Conservation (phyloP, 2,329 filamentous ascomycete species). For the Pseudogymnoascus sp. region DNA sequence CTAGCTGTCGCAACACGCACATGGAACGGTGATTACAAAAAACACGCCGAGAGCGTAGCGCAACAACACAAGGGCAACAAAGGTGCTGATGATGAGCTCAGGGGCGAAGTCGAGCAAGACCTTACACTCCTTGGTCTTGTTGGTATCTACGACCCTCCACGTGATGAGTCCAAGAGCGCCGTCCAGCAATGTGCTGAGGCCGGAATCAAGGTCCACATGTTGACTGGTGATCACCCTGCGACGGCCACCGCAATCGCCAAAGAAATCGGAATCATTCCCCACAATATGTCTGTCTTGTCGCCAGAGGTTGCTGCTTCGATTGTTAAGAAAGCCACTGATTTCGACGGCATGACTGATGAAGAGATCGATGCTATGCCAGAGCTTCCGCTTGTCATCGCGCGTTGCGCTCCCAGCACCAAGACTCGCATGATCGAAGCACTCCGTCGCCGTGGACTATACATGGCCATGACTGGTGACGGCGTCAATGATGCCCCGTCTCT, state of each 20-base stretch:
- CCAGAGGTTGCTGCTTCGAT: constrained; percentile 38
- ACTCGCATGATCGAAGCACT: constrained; percentile 47
- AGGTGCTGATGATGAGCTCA: constrained; percentile 16
- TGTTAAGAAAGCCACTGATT: constrained; percentile 46
- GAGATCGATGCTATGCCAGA: constrained; percentile 42
- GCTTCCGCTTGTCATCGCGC: constrained; percentile 44
- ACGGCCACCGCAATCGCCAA: constrained; percentile 48
- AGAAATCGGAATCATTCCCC: constrained; percentile 46
- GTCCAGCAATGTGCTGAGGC: constrained; percentile 55
- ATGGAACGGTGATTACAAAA: constrained; percentile 19
- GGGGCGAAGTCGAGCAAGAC: constrained; percentile 40
- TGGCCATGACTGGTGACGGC: constrained; percentile 48
- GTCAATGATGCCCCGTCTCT: constrained; percentile 47
- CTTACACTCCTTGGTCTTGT: constrained; percentile 47
- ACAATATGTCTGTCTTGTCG: constrained; percentile 35
- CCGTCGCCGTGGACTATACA: constrained; percentile 39
- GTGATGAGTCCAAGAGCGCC: constrained; percentile 48
- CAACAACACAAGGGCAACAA: constrained; percentile 12
- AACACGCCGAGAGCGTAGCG: constrained; percentile 1
- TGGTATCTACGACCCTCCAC: constrained; percentile 50
- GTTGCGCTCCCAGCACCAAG: constrained; percentile 45
- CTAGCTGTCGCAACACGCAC: constrained; percentile 43
- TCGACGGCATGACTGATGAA: constrained; percentile 34
- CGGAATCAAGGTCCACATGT: constrained; percentile 68
- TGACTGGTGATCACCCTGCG: constrained; percentile 51